phyloP scores from a whole-genome alignment of 345 rosid species.

The Psidium guajava region DNA sequence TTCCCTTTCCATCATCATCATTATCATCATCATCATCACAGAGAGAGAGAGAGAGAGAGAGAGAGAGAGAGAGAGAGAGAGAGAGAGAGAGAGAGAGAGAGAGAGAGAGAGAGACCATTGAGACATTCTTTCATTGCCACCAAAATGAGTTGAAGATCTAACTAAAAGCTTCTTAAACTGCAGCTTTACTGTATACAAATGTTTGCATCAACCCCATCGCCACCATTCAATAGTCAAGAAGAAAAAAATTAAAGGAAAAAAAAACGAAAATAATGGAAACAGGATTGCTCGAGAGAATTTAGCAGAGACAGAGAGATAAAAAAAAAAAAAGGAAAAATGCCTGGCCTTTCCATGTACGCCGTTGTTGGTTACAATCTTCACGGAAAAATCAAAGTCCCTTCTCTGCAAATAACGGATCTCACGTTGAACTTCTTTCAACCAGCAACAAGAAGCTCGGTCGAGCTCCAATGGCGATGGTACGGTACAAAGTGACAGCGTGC shows the following conservation, averaged over 20 bases:
- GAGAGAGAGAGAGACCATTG: background rate
- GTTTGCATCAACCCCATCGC: background rate
- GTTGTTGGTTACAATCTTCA: background rate
- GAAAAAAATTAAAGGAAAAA: background rate
- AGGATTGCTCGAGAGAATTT: background rate
- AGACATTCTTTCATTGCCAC: background rate
- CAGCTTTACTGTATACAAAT: background rate
- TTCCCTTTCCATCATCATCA: background rate
- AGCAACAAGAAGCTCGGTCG: background rate
- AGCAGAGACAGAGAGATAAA: background rate
- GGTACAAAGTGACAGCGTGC: background rate
- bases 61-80: background rate
- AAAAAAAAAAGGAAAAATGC: conserved; percentile 5
- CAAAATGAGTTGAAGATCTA: background rate
- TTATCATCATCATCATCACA: background rate
- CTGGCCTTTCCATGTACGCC: conserved; percentile 40
- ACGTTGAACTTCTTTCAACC: background rate
- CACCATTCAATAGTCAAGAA: background rate
- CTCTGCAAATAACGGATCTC: background rate
- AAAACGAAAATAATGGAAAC: background rate
- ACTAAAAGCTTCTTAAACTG: background rate
- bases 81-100: background rate
- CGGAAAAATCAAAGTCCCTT: background rate
- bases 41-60: background rate
- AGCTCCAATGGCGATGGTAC: background rate